Percentiles rank a stretch among this genome's conserved stretches.
phyloP scores from a whole-genome alignment of 148 eudicot species.

The Camellia lanceoleosa region DNA sequence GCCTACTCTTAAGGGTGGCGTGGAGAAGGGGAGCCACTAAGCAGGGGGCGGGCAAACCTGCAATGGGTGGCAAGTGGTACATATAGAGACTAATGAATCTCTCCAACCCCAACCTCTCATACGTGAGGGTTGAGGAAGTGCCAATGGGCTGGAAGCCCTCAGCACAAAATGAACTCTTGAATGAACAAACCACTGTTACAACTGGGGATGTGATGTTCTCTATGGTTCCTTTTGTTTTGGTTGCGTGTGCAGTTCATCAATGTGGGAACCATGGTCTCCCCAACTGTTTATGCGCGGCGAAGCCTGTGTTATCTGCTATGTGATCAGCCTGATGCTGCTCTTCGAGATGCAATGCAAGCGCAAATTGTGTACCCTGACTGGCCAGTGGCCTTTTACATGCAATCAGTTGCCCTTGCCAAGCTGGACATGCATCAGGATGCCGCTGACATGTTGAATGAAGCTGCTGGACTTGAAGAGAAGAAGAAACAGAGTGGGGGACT shows the following conservation, averaged over 20 bases:
- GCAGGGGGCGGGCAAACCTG: too few species aligned
- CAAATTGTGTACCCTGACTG: constrained; percentile 74
- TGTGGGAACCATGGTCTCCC: constrained; percentile 41
- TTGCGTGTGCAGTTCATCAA: constrained; percentile 57
- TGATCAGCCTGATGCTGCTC: constrained; percentile 40
- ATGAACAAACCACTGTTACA: neutral
- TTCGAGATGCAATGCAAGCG: constrained; percentile 87
- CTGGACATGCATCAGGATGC: constrained; percentile 83
- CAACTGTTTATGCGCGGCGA: constrained; percentile 67
- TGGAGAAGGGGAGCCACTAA: too few species aligned
- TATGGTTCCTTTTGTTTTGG: neutral
- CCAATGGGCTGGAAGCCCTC: too few species aligned
- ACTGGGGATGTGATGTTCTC: neutral
- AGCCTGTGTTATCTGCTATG: constrained; percentile 70
- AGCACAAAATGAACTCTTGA: neutral
- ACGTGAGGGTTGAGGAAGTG: too few species aligned
- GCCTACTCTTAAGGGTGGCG: too few species aligned
- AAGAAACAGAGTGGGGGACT: constrained; percentile 51
- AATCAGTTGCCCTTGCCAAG: constrained; percentile 76
- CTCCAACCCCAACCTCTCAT: too few species aligned
- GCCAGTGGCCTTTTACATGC: constrained; percentile 86
- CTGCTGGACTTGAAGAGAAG: constrained; percentile 70
- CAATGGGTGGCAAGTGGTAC: too few species aligned
- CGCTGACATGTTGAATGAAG: constrained; percentile 74
- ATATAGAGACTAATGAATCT: too few species aligned